Conservation (phyloP, 2,329 filamentous ascomycete species). For the Colletotrichum somersetense region DNA sequence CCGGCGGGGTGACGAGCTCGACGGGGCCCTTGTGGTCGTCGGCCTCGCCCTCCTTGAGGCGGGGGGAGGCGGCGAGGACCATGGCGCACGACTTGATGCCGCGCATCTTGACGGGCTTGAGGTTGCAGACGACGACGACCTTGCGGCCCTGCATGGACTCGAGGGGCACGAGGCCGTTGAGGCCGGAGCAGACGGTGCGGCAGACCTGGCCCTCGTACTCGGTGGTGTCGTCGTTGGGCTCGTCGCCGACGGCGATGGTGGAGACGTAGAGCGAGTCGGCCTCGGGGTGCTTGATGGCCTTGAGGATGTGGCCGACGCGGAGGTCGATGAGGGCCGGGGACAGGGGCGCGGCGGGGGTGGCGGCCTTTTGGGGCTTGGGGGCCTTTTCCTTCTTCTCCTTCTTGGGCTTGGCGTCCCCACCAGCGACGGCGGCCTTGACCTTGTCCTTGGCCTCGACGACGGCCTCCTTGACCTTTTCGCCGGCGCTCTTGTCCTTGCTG, state of each 20-base stretch:
- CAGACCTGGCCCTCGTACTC: slow-evolving; percentile 93
- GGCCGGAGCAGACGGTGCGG: slow-evolving; percentile 95
- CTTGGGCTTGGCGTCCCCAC: slow-evolving; percentile 63
- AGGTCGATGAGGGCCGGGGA: slow-evolving; percentile 92
- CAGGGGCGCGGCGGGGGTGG: slow-evolving; percentile 79
- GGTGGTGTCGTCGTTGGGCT: slow-evolving; percentile 87
- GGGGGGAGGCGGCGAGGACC: slow-evolving; percentile 95
- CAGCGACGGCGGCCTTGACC: slow-evolving; percentile 57
- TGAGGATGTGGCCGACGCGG: slow-evolving; percentile 96
- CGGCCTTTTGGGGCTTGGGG: slow-evolving; percentile 78
- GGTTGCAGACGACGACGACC: slow-evolving; percentile 95
- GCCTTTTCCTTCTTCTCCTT: slow-evolving; percentile 95
- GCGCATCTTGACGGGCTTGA: slow-evolving; percentile 99
- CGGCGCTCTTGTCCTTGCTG: slow-evolving; percentile 69
- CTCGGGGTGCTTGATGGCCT: slow-evolving; percentile 94
- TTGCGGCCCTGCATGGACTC: slow-evolving; percentile 98
- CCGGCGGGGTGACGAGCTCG: slow-evolving; percentile 89
- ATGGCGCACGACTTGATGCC: slow-evolving; percentile 84
- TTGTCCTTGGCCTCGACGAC: slow-evolving; percentile 63
- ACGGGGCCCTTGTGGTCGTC: slow-evolving; percentile 91
- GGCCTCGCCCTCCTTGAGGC: slow-evolving; percentile 82
- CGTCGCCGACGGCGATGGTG: slow-evolving; percentile 94
- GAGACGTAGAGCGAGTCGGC: slow-evolving; percentile 96
- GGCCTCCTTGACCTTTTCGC: slow-evolving; percentile 61
- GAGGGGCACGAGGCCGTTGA: slow-evolving; percentile 92